Conservation (phyloP, 208 protist species). For the Trypanosoma platydactyli region DNA sequence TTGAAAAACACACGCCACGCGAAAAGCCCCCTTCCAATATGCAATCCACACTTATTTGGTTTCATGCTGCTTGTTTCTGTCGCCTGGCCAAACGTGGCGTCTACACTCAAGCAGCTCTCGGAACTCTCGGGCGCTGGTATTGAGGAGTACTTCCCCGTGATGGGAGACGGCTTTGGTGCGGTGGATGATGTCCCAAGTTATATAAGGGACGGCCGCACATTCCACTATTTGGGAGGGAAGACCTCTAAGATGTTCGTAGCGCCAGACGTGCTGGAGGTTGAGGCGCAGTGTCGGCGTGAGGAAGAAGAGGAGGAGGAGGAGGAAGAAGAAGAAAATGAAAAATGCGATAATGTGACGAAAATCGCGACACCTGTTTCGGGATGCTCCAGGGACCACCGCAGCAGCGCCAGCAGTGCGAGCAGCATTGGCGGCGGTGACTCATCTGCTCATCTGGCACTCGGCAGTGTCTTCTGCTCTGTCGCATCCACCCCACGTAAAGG, state of each 20-base stretch:
- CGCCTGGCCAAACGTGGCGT: background rate
- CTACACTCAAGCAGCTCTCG: slow-evolving; percentile 1
- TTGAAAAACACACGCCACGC: background rate
- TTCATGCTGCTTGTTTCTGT: slow-evolving; percentile 17
- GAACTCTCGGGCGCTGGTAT: background rate
- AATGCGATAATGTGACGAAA: background rate
- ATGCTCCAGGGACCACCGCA: background rate
- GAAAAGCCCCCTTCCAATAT: background rate
- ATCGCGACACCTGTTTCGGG: background rate
- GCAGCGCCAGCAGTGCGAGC: slow-evolving; percentile 1
- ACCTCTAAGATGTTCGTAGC: background rate
- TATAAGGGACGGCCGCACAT: background rate
- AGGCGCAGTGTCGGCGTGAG: background rate
- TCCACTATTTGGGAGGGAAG: background rate
- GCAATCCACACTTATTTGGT: slow-evolving; percentile 9
- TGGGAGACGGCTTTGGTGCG: background rate
- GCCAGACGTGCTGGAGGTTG: background rate
- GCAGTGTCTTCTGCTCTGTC: background rate
- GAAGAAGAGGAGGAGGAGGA: slow-evolving; percentile 19
- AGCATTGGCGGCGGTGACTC: slow-evolving; percentile 2
- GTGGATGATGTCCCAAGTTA: background rate
- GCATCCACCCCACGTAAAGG: slow-evolving; percentile 3
- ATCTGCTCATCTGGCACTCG: background rate
- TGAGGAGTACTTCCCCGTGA: too few species aligned
- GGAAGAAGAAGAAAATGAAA: background rate